Evolutionary conservation across 345 rosid species (phyloP).

Genomic region (Citrus medica): DNA sequence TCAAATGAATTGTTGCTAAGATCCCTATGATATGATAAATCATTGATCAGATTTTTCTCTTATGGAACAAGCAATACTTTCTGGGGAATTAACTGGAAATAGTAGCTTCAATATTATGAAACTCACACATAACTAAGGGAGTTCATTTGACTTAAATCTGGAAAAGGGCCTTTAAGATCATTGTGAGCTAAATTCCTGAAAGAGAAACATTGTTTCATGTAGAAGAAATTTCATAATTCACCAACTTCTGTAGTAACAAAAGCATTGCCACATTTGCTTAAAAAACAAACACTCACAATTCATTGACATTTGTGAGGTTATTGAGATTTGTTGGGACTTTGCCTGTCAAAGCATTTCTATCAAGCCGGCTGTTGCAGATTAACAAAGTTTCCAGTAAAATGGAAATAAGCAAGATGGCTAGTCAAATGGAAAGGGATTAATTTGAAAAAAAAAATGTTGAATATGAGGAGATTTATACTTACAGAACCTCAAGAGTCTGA

Average conservation of each 20-base stretch:
- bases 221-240: background rate
- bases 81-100: background rate
- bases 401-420: background rate
- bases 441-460: background rate
- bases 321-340: conserved; percentile 61
- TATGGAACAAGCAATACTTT: background rate
- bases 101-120: background rate
- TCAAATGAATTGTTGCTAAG: conserved; percentile 82
- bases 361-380: conserved; percentile 77
- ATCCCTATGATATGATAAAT: conserved; percentile 48
- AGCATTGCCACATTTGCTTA: background rate
- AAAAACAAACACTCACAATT: conserved; percentile 52
- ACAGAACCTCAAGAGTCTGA: conserved; percentile 95
- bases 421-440: background rate
- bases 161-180: conserved; percentile 67
- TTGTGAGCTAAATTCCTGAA: conserved; percentile 87
- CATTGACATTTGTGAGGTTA: conserved; percentile 68
- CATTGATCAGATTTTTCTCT: background rate
- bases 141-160: conserved; percentile 66
- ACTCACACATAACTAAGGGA: conserved; percentile 77
- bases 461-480: conserved; percentile 37
- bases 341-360: conserved; percentile 71
- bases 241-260: background rate
- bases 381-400: conserved; percentile 7
- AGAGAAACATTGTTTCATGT: background rate